A percentile compares a stretch with the other conserved stretches of the same genome.
phyloP scores from a whole-genome alignment of 2,329 filamentous ascomycete genomes.

The Alternaria arborescens region DNA sequence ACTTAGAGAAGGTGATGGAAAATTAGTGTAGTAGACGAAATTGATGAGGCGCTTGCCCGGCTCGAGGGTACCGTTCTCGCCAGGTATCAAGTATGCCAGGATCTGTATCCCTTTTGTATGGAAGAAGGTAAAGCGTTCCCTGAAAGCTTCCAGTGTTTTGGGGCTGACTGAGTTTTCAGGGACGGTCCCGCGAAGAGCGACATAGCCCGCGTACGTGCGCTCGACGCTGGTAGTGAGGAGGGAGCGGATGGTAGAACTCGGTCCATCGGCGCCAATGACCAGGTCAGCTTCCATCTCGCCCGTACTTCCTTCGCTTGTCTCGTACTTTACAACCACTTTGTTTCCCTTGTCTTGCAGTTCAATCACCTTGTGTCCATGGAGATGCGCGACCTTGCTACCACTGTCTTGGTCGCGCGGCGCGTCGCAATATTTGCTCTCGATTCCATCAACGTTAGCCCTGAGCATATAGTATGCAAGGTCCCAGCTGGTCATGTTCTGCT shows the following conservation, averaged over 20 bases:
- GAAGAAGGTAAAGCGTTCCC: constrained; percentile 54
- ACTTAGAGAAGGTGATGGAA: constrained; percentile 33
- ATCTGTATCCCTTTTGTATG: constrained; percentile 50
- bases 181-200: constrained; percentile 44
- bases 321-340: constrained; percentile 29
- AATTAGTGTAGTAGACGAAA: constrained; percentile 59
- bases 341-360: constrained; percentile 28
- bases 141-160: constrained; percentile 39
- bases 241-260: constrained; percentile 40
- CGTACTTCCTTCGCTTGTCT: constrained; percentile 24
- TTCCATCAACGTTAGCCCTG: constrained; percentile 42
- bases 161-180: constrained; percentile 34
- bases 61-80: constrained; percentile 51
- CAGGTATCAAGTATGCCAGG: constrained; percentile 58
- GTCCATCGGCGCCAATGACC: constrained; percentile 43
- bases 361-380: constrained; percentile 38
- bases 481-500: constrained; percentile 50
- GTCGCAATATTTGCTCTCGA: constrained; percentile 38
- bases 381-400: constrained; percentile 28
- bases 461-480: constrained; percentile 46
- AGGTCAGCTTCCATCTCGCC: constrained; percentile 37
- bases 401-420: constrained; percentile 26
- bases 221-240: constrained; percentile 31
- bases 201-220: constrained; percentile 45
- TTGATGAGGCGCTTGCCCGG: constrained; percentile 56